phyloP scores from a whole-genome alignment of 2,329 filamentous ascomycete genomes.

The Beauveria varroae region DNA sequence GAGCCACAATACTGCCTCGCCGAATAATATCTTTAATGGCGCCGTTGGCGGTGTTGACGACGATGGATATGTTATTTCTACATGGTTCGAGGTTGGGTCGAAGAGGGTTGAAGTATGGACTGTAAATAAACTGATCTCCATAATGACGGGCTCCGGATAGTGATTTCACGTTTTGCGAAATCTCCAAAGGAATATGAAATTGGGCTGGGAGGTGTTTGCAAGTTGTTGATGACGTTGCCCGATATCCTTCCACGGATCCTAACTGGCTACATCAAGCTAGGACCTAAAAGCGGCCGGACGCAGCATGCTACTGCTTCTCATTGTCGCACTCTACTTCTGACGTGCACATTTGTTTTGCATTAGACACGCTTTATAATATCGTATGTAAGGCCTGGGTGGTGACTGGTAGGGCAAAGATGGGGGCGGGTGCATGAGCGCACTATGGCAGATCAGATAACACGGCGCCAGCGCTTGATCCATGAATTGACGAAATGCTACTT shows the following conservation, averaged over 20 bases:
- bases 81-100: constrained; percentile 36
- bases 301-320: background rate
- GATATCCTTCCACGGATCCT: background rate
- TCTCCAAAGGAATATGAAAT: background rate
- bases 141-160: background rate
- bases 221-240: background rate
- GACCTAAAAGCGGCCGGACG: background rate
- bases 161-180: background rate
- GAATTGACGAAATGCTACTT: background rate
- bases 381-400: background rate
- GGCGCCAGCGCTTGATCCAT: background rate
- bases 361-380: background rate
- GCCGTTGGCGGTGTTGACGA: constrained; percentile 31
- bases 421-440: background rate
- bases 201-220: background rate
- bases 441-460: background rate
- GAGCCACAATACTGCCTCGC: constrained; percentile 19
- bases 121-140: constrained; percentile 15
- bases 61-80: constrained; percentile 33
- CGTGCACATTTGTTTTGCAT: background rate
- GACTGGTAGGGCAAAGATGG: background rate
- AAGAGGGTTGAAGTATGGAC: constrained; percentile 42
- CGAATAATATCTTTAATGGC: constrained; percentile 30
- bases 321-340: background rate
- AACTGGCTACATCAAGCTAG: background rate